Base-by-base conservation (phyloP, 2,329 filamentous ascomycete species). In the Apiospora aurea region DNA sequence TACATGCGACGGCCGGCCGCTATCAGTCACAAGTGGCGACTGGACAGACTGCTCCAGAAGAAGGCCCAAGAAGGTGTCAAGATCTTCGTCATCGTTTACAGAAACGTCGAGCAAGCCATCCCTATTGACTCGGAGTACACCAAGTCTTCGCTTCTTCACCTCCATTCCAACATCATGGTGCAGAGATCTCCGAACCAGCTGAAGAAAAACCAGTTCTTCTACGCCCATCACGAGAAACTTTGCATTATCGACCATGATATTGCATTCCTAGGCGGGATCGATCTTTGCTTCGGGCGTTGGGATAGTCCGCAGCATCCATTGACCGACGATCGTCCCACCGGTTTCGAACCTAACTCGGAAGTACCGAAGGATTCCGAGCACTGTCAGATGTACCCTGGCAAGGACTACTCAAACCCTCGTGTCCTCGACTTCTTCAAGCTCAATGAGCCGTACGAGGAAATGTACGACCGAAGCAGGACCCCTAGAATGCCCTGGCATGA, bases 401-500 rank as follows among this genome's bases (percentile, higher is more conserved):
- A 99, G 81, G 96, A 99, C 81, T 99, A 99, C 82, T 98, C 95
- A 0, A 99, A 99, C 78, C 96, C 96, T 24, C 89, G 96, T 77
- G 94, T 98, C 3, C 94, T 97, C 77, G 96, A 99, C 81, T 99
- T 99, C 80, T 98, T 94, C 85, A 91, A 92, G 72, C 89, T 99
- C 38, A 93, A 96, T 79, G 94, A 97, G 81, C 96, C 96, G 1
- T 98, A 98, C 78, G 96, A 97, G 79, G 96, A 99, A 82, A 98
- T 98, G 96, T 99, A 98, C 79, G 94, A 98, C 82, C 92, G 96
- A 71, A 92, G 90, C 73, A 93, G 93, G 80, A 89, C 96, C 24
- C 95, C 96, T 1, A 88, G 96, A 74, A 99, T 98, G 96, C 96
- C 96, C 1, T 99, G 96, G 96, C 96, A 99, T 79, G 96, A 99